Evolutionary conservation across 78 protist genomes (phyloP).

Genomic region (Chrysochromulina parva): DNA sequence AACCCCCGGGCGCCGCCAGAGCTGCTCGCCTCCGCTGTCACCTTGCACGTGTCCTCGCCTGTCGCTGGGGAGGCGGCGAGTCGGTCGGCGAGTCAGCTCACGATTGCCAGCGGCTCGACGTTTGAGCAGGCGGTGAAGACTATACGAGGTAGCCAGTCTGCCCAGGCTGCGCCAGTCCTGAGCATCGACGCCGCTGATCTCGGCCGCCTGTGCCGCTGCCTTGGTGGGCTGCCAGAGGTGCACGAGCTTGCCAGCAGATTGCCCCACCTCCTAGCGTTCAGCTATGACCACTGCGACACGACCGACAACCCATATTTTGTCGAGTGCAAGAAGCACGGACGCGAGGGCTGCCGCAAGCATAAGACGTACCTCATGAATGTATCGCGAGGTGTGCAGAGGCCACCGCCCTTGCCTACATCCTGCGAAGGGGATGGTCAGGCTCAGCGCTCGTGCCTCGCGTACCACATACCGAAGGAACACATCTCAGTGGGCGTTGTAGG

Average conservation of each 20-base stretch:
- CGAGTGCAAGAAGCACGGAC: background rate
- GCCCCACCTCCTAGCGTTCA: background rate
- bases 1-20: background rate
- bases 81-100: background rate
- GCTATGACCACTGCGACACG: background rate
- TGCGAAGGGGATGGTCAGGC: background rate
- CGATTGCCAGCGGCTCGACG: background rate
- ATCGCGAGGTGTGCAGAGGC: background rate
- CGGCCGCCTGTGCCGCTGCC: slow-evolving; percentile 1
- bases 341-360: slow-evolving; percentile 11
- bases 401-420: background rate
- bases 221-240: background rate
- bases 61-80: background rate
- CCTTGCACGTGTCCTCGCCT: background rate
- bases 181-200: background rate
- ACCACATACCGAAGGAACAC: no score
- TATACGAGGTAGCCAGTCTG: background rate
- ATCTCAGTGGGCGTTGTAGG: no score
- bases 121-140: background rate
- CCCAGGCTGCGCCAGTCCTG: background rate
- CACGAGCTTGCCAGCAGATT: background rate
- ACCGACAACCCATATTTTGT: slow-evolving; percentile 16
- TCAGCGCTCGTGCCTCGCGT: no score
- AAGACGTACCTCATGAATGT: background rate
- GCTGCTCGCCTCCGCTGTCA: background rate